These are phyloP conservation scores for Moringa oleifera DNA, from an alignment of 345 rosid species.

Conservation along the genomic window DNA sequence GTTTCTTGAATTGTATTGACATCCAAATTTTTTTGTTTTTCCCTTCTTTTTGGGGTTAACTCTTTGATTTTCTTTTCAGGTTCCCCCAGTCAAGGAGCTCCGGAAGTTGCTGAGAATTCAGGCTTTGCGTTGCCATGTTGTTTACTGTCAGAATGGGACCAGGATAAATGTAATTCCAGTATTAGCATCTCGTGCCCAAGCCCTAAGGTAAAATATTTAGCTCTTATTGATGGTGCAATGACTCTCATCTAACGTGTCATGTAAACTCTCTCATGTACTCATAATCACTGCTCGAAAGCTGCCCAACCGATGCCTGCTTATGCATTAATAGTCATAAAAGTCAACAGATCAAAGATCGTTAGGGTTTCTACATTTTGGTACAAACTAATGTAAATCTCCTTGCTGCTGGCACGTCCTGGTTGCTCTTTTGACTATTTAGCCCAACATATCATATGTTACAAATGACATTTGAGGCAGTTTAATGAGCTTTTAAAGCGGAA, in stretches of 20 bases:
- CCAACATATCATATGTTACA: not conserved
- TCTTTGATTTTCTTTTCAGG: slow-evolving; percentile 43
- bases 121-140: slow-evolving; percentile 78
- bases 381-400: not conserved
- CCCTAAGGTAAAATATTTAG: slow-evolving; percentile 51
- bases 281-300: not conserved
- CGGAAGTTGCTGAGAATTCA: slow-evolving; percentile 81
- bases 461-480: not conserved
- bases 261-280: not conserved
- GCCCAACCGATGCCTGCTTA: not conserved
- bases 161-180: slow-evolving; percentile 83
- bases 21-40: not conserved
- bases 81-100: slow-evolving; percentile 79
- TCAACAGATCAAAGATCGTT: not conserved
- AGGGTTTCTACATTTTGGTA: no score
- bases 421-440: not conserved
- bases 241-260: not conserved
- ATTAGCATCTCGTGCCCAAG: slow-evolving; percentile 85
- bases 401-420: not conserved
- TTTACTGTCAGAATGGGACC: slow-evolving; percentile 76
- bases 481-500: no score
- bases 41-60: no score
- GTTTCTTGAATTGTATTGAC: not conserved
- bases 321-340: not conserved
- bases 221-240: no score